Evolutionary conservation across 345 rosid genomes (phyloP).

Genomic region (Moricandia arvensis): DNA sequence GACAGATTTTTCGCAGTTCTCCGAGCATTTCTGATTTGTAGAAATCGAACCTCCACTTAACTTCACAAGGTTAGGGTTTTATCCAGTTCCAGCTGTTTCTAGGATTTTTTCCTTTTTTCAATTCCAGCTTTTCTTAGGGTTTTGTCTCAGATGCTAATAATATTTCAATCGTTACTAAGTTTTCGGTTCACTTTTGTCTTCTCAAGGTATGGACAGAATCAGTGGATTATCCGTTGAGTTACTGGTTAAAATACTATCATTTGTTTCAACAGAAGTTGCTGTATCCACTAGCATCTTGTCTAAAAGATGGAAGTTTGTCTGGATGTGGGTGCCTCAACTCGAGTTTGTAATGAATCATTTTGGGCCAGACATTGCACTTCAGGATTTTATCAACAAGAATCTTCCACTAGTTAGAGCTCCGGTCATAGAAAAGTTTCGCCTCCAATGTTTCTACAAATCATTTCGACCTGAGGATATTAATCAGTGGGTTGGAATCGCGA

Average conservation of each 20-base stretch:
- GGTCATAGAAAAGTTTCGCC: background rate
- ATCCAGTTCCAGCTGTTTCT: background rate
- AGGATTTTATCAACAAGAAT: constrained; percentile 7
- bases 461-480: background rate
- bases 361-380: background rate
- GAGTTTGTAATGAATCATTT: background rate
- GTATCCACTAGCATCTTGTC: background rate
- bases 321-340: constrained; percentile 1
- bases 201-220: background rate
- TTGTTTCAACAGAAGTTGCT: background rate
- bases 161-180: background rate
- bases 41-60: background rate
- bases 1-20: background rate
- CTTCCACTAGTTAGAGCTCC: background rate
- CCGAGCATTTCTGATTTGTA: background rate
- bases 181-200: background rate
- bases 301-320: background rate
- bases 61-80: background rate
- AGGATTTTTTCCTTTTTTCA: background rate
- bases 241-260: background rate
- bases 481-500: background rate
- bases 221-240: background rate
- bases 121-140: background rate
- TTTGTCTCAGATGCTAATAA: background rate
- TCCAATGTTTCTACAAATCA: background rate